Evolutionary conservation across 2,329 filamentous ascomycete species (phyloP), one percentile per base, ranked within the genome.

Genomic region (Fonsecaea monophora): DNA sequence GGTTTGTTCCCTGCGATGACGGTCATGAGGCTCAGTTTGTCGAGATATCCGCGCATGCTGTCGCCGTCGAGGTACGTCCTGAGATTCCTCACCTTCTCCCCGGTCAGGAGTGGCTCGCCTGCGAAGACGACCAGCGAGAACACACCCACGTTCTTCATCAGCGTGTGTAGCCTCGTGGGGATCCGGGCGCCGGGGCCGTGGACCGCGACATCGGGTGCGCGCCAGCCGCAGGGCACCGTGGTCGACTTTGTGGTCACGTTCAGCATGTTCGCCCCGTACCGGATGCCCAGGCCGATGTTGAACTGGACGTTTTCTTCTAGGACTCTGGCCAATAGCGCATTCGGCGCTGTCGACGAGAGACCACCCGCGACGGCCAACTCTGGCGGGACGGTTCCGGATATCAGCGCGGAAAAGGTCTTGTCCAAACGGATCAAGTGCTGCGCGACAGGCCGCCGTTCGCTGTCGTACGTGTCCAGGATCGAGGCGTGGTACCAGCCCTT

Each of bases 101-200:
- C 30, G 15, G 58, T 60, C 25, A 53, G 42, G 25, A 53, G 42
- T 15, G 58, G 40, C 8, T 60, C 40, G 42, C 58, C 45, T 10
- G 58, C 58, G n/a, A 60, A 60, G 21, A 60, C 30, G 32, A 60
- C n/a, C 2, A 60, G 42, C 30, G 32, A 35, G 58, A 60, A 60
- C n/a, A 25, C 10, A 21, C 58, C 58, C 40, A 32, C 32, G 40
- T 50, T 50, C 32, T 53, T 32, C 58, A 60, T n/a, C 25, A 53
- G 13, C 40, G 25, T 25, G 8, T 40, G 58, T 10, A 60, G 58
- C 56, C 35, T 32, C 35, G 18, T 42, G 37, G 56, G 56, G 21
- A 32, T 48, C 21, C 38, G 18, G 30, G 30, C 30, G 34, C 53
- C 56, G 38, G 56, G 56, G 4, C 9, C 34, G 56, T 59, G 25